Percentiles rank a stretch among this genome's conserved stretches.
Evolutionary conservation across 2,329 filamentous ascomycete species (phyloP).

Genomic region (Lasiodiplodia sp.): DNA sequence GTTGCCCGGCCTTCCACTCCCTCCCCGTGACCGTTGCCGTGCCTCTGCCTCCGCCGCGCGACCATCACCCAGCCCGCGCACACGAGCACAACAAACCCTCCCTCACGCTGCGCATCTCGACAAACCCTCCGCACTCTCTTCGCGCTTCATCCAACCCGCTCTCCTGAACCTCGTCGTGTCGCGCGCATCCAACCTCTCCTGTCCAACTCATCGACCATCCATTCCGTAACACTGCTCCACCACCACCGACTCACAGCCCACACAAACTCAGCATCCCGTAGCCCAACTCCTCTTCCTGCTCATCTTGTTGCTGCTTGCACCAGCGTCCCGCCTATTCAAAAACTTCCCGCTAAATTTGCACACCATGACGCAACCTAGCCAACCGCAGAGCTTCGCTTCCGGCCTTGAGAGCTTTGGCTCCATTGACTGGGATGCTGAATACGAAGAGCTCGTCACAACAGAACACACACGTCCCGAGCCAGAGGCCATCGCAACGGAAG

Average conservation of each 20-base stretch:
- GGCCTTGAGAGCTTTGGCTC: slow-evolving; percentile 10
- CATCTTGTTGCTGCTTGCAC: neutral
- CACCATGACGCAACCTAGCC: neutral
- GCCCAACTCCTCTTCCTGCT: neutral
- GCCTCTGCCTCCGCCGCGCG: neutral
- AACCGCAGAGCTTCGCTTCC: slow-evolving; percentile 9
- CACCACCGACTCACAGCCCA: neutral
- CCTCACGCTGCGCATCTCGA: neutral
- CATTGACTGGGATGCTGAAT: slow-evolving; percentile 18
- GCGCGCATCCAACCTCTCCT: neutral
- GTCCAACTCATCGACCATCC: neutral
- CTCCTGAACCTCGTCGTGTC: neutral
- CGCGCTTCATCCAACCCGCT: neutral
- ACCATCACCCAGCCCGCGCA: neutral
- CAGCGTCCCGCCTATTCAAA: neutral
- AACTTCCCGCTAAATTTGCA: neutral
- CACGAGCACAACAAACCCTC: neutral
- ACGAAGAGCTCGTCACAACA: neutral
- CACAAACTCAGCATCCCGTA: neutral
- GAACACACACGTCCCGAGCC: neutral
- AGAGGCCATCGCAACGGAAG: neutral
- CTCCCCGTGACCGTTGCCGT: neutral
- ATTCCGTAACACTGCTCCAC: neutral
- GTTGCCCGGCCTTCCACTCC: neutral
- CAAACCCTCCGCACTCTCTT: neutral